phyloP scores from a whole-genome alignment of 306 rosid species.

The Trifolium pratense region DNA sequence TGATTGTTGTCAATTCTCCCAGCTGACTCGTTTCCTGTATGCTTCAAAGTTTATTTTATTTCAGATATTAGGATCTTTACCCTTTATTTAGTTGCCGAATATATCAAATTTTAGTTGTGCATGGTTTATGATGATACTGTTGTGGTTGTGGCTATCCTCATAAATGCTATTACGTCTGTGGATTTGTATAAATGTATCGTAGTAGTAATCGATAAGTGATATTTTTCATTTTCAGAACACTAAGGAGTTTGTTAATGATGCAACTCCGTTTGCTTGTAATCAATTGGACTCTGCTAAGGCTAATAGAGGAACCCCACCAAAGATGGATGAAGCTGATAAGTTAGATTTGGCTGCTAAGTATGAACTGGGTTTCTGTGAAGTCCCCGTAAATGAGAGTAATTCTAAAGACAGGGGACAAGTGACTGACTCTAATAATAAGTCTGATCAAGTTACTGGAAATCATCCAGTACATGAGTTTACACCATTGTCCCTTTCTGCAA shows the following conservation, averaged over 20 bases:
- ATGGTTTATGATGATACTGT: constrained; percentile 25
- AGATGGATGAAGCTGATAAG: constrained; percentile 42
- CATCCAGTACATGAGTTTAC: constrained; percentile 46
- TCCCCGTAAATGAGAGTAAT: constrained; percentile 45
- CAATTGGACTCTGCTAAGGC: constrained; percentile 43
- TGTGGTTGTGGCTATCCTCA: constrained; percentile 27
- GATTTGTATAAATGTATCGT: constrained; percentile 23
- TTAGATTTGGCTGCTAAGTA: constrained; percentile 41
- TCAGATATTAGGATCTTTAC: neutral
- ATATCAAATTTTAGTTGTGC: constrained; percentile 20
- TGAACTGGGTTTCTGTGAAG: constrained; percentile 42
- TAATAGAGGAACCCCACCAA: constrained; percentile 40
- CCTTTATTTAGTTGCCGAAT: neutral
- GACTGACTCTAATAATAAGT: constrained; percentile 37
- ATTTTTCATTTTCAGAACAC: constrained; percentile 54
- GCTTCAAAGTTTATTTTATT: constrained; percentile 1
- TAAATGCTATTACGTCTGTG: constrained; percentile 22
- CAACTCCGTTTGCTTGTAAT: constrained; percentile 28
- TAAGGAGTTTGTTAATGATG: constrained; percentile 43
- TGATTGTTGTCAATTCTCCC: neutral
- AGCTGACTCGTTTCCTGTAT: neutral
- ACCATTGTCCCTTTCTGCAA: constrained; percentile 40
- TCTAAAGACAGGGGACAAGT: constrained; percentile 30
- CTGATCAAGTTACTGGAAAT: constrained; percentile 45
- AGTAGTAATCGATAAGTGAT: neutral